Percentiles rank a stretch among this genome's conserved stretches.
Evolutionary conservation across 225 moss, liverwort and hornwort genomes (phyloP).

Genomic region (Asterella californica): DNA sequence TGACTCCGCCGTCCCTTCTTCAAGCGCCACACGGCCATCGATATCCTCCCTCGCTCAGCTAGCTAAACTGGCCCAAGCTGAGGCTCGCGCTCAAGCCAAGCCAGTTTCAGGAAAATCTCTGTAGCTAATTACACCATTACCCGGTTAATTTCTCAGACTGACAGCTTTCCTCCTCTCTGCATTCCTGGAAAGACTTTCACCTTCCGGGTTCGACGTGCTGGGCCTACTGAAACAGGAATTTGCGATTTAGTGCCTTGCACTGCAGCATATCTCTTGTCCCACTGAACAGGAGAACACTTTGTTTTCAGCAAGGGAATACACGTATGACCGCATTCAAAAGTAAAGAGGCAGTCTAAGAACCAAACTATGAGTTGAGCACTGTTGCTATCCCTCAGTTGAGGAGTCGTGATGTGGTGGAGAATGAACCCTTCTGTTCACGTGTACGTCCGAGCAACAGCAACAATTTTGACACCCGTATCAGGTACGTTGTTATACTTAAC

Average conservation of each 20-base stretch:
- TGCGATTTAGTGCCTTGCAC: background rate
- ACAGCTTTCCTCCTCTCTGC: background rate
- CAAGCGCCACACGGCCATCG: background rate
- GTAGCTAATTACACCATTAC: background rate
- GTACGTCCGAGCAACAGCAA: slow-evolving; percentile 11
- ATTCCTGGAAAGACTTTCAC: background rate
- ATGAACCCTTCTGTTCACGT: background rate
- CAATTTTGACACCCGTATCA: background rate
- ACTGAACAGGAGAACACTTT: background rate
- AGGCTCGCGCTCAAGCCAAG: background rate
- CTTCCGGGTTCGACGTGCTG: background rate
- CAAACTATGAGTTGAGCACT: background rate
- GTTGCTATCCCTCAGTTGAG: background rate
- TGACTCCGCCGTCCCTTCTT: slow-evolving; percentile 15
- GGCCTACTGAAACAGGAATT: background rate
- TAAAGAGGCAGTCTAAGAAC: background rate
- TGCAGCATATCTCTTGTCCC: background rate
- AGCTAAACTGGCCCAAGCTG: background rate
- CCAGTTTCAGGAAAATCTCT: background rate
- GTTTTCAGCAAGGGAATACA: background rate
- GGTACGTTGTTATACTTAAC: background rate
- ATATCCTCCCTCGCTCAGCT: background rate
- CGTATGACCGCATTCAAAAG: background rate
- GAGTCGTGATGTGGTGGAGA: background rate
- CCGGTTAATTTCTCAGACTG: background rate